Conservation (phyloP, 192 early-diverging fungal genomes). For the Coemansia sp. region DNA sequence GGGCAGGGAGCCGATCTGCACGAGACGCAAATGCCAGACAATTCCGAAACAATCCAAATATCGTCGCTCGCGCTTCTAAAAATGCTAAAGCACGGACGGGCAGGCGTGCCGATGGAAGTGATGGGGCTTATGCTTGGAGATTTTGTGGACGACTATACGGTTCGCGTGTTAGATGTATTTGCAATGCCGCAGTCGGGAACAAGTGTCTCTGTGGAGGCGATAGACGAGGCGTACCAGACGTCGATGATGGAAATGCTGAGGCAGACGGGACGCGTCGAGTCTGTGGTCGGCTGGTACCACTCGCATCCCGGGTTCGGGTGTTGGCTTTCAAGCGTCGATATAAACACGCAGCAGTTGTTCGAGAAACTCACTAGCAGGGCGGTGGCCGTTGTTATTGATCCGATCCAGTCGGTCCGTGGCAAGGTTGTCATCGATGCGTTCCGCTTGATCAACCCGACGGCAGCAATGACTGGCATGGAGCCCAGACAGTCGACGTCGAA, state of each 20-base stretch:
- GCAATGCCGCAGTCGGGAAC: conserved; percentile 99
- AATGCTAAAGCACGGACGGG: conserved; percentile 94
- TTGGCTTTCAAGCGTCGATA: conserved; percentile 99
- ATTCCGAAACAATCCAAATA: conserved; percentile 98
- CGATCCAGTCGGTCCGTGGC: conserved; percentile 99
- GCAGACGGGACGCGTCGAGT: conserved; percentile 98
- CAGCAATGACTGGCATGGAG: conserved; percentile 83
- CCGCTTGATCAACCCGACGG: conserved; percentile 91
- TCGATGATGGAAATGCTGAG: conserved; percentile 99
- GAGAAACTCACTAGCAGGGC: conserved; percentile 91
- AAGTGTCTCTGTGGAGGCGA: conserved; percentile 98
- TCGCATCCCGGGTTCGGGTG: conserved; percentile 99
- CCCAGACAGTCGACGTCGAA: conserved; percentile 98
- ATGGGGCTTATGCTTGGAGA: conserved; percentile 99
- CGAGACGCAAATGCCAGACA: conserved; percentile 65
- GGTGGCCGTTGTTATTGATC: conserved; percentile 98
- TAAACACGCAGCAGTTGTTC: conserved; percentile 99
- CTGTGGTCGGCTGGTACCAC: conserved; percentile 99
- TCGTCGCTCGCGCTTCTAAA: conserved; percentile 97
- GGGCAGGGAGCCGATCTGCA: conserved; percentile 40
- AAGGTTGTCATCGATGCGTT: conserved; percentile 99
- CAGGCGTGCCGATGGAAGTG: conserved; percentile 99
- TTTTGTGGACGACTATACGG: conserved; percentile 99
- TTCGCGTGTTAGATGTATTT: conserved; percentile 99
- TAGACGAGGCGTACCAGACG: conserved; percentile 99